Base-by-base conservation (phyloP, 208 protist genomes). In the Leishmania tropica region DNA sequence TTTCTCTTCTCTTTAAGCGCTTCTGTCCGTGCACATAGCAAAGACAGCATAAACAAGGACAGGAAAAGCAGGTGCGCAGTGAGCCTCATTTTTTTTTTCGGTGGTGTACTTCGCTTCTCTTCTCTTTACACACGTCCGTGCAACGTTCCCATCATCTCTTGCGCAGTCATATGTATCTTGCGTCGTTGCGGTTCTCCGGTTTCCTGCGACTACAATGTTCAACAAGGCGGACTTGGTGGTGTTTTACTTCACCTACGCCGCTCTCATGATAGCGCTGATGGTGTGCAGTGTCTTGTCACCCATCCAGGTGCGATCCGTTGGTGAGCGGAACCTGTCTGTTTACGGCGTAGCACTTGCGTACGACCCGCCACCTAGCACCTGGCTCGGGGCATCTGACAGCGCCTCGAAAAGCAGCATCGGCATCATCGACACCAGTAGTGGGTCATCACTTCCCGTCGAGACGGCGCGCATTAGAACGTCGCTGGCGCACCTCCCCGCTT, bases 281-380 rank as follows among this genome's bases (percentile, higher is more conserved):
- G 53, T 92, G 40, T 90, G 84, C 47, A 91, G 88, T 78, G 17
- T 89, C 1, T 75, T 94, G 21, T 84, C 85, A 24, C 90, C 90
- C 2, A 76, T 94, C 31, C 83, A 84, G 11, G 64, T 80, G 19
- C 82, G 80, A 60, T 77, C 79, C 31, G 73, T 83, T 45, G 75
- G 76, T 54, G 80, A 75, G 13, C 78, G 78, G 13, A 72, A 67
- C 8, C 73, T 94, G 19, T 53, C n/a, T 31, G 71, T 89, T 15
- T 92, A 85, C 51, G 86, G 87, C 8, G 86, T 94, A 31, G 48
- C 80, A 2, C 13, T 94, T 3, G 62, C 85, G 10, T 93, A 86
- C 47, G 71, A 92, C 24, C 76, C 58, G 35, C 76, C 88, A 45
- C 75, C 76, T 1, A 40, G 51, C 10, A 19, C 40, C 0, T 77